phyloP scores from a whole-genome alignment of 2,329 filamentous ascomycete species.

The Penicillium sp. region DNA sequence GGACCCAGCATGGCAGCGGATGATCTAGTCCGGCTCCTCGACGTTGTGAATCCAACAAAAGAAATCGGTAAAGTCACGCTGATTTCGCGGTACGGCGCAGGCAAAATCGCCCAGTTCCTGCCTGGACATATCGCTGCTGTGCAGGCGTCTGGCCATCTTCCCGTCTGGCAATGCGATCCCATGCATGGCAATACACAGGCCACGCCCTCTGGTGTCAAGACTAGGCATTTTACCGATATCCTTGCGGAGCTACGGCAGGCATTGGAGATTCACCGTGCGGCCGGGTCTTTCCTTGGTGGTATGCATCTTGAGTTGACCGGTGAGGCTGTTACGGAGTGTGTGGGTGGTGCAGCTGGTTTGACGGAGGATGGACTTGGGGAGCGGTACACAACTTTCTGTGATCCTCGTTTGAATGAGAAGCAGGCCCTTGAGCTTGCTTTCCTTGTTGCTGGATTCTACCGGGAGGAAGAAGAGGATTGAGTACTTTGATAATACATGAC shows the following conservation, averaged over 20 bases:
- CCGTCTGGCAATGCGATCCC: constrained; percentile 98
- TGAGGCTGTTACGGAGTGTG: constrained; percentile 93
- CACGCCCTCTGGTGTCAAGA: constrained; percentile 81
- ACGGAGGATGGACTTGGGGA: constrained; percentile 84
- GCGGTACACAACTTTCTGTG: constrained; percentile 95
- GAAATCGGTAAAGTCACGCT: constrained; percentile 93
- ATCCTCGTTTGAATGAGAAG: constrained; percentile 94
- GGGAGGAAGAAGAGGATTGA: constrained; percentile 43
- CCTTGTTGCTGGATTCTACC: constrained; percentile 80
- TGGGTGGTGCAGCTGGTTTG: constrained; percentile 83
- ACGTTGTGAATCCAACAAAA: constrained; percentile 77
- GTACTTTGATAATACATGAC: background rate
- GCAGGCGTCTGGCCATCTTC: constrained; percentile 70
- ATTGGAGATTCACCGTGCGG: constrained; percentile 77
- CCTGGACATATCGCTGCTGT: constrained; percentile 87
- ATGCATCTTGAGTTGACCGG: constrained; percentile 95
- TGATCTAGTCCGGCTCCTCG: constrained; percentile 76
- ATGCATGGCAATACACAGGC: constrained; percentile 84
- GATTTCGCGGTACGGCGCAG: constrained; percentile 90
- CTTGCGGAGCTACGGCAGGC: constrained; percentile 83
- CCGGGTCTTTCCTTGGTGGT: constrained; percentile 84
- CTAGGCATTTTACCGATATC: constrained; percentile 85
- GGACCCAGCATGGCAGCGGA: constrained; percentile 77
- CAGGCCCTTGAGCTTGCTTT: constrained; percentile 95
- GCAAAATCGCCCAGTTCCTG: constrained; percentile 72